These are phyloP conservation scores for Mediolabrus comicus DNA, from an alignment of 108 stramenopile species.

Conservation along the genomic window DNA sequence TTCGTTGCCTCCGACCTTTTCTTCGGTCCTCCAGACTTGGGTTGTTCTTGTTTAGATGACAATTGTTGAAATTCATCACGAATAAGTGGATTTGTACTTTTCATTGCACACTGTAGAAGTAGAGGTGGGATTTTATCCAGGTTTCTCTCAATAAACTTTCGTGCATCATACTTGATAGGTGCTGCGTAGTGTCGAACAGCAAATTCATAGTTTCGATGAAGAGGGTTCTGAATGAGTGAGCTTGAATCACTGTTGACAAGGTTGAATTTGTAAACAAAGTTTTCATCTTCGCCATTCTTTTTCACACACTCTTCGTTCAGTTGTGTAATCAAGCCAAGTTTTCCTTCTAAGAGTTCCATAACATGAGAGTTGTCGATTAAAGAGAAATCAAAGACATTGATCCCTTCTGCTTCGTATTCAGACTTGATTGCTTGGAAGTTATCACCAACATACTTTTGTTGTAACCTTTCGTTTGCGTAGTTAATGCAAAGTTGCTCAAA, in stretches of 20 bases:
- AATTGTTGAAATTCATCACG: constrained; percentile 48
- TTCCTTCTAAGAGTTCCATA: constrained; percentile 88
- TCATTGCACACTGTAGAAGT: constrained; percentile 51
- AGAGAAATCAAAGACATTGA: constrained; percentile 81
- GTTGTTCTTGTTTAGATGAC: constrained; percentile 5
- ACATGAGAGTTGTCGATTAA: constrained; percentile 90
- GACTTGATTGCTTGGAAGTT: constrained; percentile 63
- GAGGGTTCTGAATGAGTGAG: constrained; percentile 54
- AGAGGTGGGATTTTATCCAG: constrained; percentile 78
- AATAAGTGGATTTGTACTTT: constrained; percentile 64
- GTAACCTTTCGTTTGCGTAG: constrained; percentile 96
- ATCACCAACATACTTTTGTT: constrained; percentile 85
- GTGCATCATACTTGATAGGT: constrained; percentile 77
- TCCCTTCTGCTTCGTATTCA: constrained; percentile 89
- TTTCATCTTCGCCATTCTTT: constrained; percentile 79
- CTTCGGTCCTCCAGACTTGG: constrained; percentile 50
- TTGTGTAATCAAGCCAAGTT: constrained; percentile 77
- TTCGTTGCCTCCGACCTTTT: constrained; percentile 48
- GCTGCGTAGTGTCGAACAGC: constrained; percentile 88
- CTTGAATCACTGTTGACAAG: constrained; percentile 69
- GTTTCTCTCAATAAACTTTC: constrained; percentile 79
- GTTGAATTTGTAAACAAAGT: constrained; percentile 76
- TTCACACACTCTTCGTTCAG: constrained; percentile 95
- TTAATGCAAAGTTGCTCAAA: constrained; percentile 96
- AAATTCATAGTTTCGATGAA: constrained; percentile 71